Base-by-base conservation (phyloP, 192 early-diverging fungal species). In the Entomortierella beljakovae region DNA sequence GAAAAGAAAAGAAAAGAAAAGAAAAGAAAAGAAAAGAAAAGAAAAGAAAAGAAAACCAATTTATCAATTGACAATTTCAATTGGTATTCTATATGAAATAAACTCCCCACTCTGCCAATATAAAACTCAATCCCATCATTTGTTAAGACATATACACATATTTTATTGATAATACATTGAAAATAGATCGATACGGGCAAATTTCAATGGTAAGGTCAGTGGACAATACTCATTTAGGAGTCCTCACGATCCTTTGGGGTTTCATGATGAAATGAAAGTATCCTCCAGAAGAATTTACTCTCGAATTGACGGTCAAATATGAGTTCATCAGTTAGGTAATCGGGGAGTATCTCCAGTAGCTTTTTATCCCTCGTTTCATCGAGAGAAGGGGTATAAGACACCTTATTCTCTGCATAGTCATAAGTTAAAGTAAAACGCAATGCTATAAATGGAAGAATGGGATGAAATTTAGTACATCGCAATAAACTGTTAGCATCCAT, bases 251-350 rank as follows among this genome's bases (percentile, higher is more conserved):
- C n/a, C n/a, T n/a, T n/a, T n/a, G n/a, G n/a, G n/a, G n/a, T n/a
- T n/a, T n/a, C 75, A 40, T 70, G 56, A 57, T 79, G 69, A 18
- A 69, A 70, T 28, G 57, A 60, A 22, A 79, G 57, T 8, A 79
- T 64, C 37, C 62, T 64, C 67, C 68, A 64, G 25, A 79, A 79
- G 31, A 79, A 70, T 26, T 79, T 79, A 38, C 61, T 69, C 25
- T 79, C 67, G 16, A 53, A 65, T 20, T 59, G n/a, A 10, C 42
- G 43, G n/a, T 70, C 23, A 31, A 79, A 79, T 13, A 64, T 62
- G 31, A 79, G 69, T 18, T 69, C 75, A 10, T 59, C 62, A 18
- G 26, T 64, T 4, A 79, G 33, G 34, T 79, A 79, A 18, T 79
- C 66, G 8, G 75, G 75, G n/a, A 79, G 61, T 20, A 25, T 34